Conservation (phyloP, 2,329 filamentous ascomycete species). For the Orbilia brochopaga region DNA sequence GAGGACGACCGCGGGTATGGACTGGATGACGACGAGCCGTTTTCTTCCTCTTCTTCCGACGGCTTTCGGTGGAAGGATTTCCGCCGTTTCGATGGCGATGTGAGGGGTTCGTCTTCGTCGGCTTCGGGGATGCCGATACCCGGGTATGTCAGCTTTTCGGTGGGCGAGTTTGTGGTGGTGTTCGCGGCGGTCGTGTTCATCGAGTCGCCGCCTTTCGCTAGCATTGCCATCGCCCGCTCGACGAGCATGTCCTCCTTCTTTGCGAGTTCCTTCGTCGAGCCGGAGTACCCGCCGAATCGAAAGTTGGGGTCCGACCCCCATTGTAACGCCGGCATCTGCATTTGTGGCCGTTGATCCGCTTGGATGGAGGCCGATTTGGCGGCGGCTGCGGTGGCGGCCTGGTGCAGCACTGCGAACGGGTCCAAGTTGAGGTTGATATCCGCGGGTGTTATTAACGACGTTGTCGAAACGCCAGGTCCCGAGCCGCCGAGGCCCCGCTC, state of each 20-base stretch:
- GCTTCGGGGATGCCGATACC: constrained; percentile 25
- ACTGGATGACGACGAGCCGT: constrained; percentile 52
- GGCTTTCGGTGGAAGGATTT: constrained; percentile 48
- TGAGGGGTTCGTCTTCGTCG: constrained; percentile 32
- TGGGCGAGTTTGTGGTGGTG: constrained; percentile 54
- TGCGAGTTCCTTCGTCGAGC: constrained; percentile 18
- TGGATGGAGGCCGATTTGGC: constrained; percentile 2
- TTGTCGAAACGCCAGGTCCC: background rate
- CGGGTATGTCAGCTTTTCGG: constrained; percentile 51
- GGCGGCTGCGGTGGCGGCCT: constrained; percentile 25
- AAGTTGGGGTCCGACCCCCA: constrained; percentile 56
- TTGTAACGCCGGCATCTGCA: constrained; percentile 38
- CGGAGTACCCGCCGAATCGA: constrained; percentile 52
- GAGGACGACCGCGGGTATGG: constrained; percentile 32
- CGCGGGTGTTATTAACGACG: constrained; percentile 37
- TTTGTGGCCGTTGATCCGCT: constrained; percentile 25
- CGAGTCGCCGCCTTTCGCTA: constrained; percentile 39
- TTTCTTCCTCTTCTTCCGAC: constrained; percentile 52
- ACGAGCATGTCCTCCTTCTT: constrained; percentile 45
- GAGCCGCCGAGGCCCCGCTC: background rate
- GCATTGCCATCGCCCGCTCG: constrained; percentile 52
- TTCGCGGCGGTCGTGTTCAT: constrained; percentile 52
- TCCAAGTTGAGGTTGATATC: constrained; percentile 40
- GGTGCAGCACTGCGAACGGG: constrained; percentile 44
- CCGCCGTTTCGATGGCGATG: constrained; percentile 46